Conservation (phyloP, 495 filamentous ascomycete genomes). For the Penicillium riverlandense region DNA sequence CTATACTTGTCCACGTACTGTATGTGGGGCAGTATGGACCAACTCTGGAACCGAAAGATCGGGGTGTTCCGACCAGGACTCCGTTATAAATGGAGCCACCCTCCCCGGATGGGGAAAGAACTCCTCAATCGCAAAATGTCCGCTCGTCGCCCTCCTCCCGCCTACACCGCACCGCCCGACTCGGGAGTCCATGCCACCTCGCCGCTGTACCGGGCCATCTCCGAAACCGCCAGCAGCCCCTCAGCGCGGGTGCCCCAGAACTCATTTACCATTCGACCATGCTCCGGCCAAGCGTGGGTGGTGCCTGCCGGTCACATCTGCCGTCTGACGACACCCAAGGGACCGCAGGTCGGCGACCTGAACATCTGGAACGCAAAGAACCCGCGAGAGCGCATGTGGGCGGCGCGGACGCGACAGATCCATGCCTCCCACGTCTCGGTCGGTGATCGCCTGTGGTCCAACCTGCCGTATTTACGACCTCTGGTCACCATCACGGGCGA, state of each 20-base stretch:
- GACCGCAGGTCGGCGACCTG: constrained; percentile 73
- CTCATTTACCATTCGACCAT: constrained; percentile 35
- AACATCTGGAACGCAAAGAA: constrained; percentile 75
- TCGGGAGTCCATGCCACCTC: constrained; percentile 32
- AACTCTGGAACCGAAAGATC: too few species aligned
- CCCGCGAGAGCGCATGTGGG: constrained; percentile 75
- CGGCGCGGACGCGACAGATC: constrained; percentile 67
- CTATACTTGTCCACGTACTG: too few species aligned
- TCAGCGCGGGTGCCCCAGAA: constrained; percentile 25
- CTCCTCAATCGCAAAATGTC: constrained; percentile 10
- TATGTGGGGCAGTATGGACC: too few species aligned
- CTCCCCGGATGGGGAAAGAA: too few species aligned
- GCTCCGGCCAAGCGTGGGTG: constrained; percentile 58
- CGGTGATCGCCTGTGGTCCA: constrained; percentile 68
- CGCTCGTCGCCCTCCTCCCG: constrained; percentile 32
- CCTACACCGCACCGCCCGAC: constrained; percentile 31
- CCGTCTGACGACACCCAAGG: constrained; percentile 63
- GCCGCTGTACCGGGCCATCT: constrained; percentile 32
- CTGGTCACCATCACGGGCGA: constrained; percentile 66
- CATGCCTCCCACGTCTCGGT: constrained; percentile 64
- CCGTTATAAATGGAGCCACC: too few species aligned
- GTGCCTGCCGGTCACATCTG: constrained; percentile 57
- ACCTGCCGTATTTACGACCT: constrained; percentile 68
- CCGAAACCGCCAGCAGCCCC: constrained; percentile 24
- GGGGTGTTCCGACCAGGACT: too few species aligned